Conservation (phyloP, 2,329 filamentous ascomycete species). For the Colletotrichum aenigma region DNA sequence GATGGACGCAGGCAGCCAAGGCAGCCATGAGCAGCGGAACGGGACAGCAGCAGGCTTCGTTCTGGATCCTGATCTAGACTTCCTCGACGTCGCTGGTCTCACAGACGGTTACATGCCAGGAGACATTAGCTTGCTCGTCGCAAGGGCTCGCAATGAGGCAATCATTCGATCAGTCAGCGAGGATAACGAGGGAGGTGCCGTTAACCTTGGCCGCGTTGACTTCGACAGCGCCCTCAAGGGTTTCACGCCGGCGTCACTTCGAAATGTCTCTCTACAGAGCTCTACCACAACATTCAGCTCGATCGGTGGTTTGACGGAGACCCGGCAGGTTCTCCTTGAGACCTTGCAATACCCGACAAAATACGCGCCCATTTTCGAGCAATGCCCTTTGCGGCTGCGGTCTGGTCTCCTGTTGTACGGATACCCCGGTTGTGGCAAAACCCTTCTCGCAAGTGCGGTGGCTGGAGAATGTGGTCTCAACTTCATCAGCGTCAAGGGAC, state of each 20-base stretch:
- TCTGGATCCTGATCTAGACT: constrained; percentile 79
- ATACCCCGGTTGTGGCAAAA: constrained; percentile 96
- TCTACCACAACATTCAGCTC: constrained; percentile 91
- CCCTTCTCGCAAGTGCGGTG: constrained; percentile 92
- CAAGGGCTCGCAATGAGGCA: constrained; percentile 88
- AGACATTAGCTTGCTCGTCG: constrained; percentile 84
- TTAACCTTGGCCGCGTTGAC: constrained; percentile 74
- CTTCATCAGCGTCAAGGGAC: constrained; percentile 97
- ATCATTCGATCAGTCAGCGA: constrained; percentile 80
- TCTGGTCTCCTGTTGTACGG: constrained; percentile 94
- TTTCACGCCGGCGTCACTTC: constrained; percentile 92
- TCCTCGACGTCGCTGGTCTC: constrained; percentile 89
- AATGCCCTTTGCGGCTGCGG: constrained; percentile 91
- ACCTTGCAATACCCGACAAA: constrained; percentile 97
- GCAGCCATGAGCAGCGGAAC: constrained; percentile 44
- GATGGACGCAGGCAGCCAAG: constrained; percentile 74
- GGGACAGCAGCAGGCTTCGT: constrained; percentile 66
- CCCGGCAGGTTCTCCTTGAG: constrained; percentile 89
- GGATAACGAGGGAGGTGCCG: constrained; percentile 45
- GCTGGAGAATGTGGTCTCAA: constrained; percentile 97
- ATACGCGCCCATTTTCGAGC: constrained; percentile 96
- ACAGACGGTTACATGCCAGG: constrained; percentile 99
- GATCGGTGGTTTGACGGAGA: constrained; percentile 87
- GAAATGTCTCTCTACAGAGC: constrained; percentile 91
- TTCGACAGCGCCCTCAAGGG: constrained; percentile 86